Evolutionary conservation across 192 early-diverging fungal species (phyloP).

Genomic region (Cetraspora pellucida): DNA sequence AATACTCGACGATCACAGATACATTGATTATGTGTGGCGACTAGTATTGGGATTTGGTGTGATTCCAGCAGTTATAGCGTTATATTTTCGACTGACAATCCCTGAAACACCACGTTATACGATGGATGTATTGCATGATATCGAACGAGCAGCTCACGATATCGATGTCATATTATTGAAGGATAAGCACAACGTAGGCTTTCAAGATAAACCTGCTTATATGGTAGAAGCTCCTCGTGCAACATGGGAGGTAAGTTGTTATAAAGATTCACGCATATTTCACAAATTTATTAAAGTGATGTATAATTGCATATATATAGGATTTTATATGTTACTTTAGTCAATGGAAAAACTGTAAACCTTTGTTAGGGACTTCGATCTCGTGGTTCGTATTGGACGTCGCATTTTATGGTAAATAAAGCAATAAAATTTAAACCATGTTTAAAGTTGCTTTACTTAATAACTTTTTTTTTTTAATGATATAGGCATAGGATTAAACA

Average conservation of each 20-base stretch:
- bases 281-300: too few species aligned
- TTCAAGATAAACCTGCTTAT: too few species aligned
- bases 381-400: constrained; percentile 84
- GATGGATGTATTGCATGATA: constrained; percentile 62
- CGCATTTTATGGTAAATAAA: constrained; percentile 65
- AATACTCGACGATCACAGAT: constrained; percentile 46
- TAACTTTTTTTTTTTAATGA: too few species aligned
- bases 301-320: too few species aligned
- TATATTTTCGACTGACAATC: constrained; percentile 84
- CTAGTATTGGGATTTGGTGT: constrained; percentile 78
- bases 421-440: too few species aligned
- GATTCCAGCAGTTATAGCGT: constrained; percentile 74
- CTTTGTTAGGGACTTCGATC: constrained; percentile 74
- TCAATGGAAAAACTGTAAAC: constrained; percentile 75
- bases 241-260: too few species aligned
- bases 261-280: too few species aligned
- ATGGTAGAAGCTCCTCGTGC: too few species aligned
- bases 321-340: too few species aligned
- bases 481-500: constrained; percentile 54
- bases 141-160: constrained; percentile 49
- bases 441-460: too few species aligned
- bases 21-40: constrained; percentile 89
- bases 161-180: constrained; percentile 16
- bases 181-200: not conserved
- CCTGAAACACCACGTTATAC: constrained; percentile 84